phyloP scores from a whole-genome alignment of 140 eudicot species.

The Bidens hawaiensis region DNA sequence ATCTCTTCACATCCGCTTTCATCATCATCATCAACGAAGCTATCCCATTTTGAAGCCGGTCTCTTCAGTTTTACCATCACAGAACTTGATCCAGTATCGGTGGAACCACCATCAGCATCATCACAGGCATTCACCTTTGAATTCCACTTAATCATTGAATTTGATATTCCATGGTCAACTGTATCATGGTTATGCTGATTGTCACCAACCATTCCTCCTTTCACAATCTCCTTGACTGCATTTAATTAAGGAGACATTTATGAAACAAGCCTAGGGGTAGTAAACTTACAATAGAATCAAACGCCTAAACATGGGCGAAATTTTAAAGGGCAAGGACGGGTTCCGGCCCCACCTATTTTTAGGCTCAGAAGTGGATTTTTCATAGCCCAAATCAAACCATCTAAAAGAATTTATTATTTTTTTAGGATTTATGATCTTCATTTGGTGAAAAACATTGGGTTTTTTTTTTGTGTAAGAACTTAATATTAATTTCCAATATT shows the following conservation, averaged over 20 bases:
- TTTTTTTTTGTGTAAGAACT: too few relatives aligned
- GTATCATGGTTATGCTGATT: slow-evolving; percentile 9
- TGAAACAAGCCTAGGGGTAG: neutral
- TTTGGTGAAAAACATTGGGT: too few relatives aligned
- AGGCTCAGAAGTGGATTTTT: too few relatives aligned
- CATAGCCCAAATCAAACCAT: too few relatives aligned
- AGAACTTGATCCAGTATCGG: slow-evolving; percentile 21
- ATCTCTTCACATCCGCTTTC: slow-evolving; percentile 18
- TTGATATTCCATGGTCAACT: slow-evolving; percentile 10
- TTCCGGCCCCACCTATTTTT: too few relatives aligned
- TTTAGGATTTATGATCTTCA: too few relatives aligned
- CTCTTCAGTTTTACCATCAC: slow-evolving; percentile 22
- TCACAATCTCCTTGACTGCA: neutral
- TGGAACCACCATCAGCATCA: slow-evolving; percentile 15
- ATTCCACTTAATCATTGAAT: slow-evolving; percentile 6
- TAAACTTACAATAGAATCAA: too few relatives aligned
- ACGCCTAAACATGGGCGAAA: too few relatives aligned
- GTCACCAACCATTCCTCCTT: slow-evolving; percentile 19
- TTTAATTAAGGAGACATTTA: neutral
- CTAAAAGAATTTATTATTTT: too few relatives aligned
- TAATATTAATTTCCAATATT: too few relatives aligned
- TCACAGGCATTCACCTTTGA: slow-evolving; percentile 9
- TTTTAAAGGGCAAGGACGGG: too few relatives aligned
- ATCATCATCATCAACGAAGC: slow-evolving; percentile 47
- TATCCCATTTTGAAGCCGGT: slow-evolving; percentile 60